Evolutionary conservation across 129 eudicot species (phyloP).

Genomic region (carrot (Daucus carota)): DNA sequence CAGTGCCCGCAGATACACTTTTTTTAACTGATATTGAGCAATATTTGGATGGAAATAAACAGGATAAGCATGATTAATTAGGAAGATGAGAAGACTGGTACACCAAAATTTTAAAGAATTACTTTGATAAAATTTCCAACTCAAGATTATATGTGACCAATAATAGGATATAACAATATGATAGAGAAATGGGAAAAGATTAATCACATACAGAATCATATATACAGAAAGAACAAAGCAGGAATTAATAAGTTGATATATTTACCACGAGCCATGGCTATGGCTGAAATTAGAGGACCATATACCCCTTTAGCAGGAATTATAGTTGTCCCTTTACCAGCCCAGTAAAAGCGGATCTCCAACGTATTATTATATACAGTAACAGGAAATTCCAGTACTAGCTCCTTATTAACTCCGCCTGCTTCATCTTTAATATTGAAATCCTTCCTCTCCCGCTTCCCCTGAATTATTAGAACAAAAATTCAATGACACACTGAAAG

Average conservation of each 20-base stretch:
- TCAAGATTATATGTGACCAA: neutral
- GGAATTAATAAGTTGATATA: neutral
- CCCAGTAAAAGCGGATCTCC: constrained; percentile 39
- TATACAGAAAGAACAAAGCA: neutral
- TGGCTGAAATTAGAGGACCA: constrained; percentile 42
- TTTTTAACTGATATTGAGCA: constrained; percentile 17
- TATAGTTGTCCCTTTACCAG: constrained; percentile 40
- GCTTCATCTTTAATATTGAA: constrained; percentile 30
- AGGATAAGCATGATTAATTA: neutral
- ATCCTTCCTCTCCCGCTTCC: constrained; percentile 24
- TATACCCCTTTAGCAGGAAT: constrained; percentile 30
- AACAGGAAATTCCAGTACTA: constrained; percentile 11
- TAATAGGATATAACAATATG: too few relatives aligned
- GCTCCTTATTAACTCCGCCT: constrained; percentile 21
- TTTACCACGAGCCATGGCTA: constrained; percentile 33
- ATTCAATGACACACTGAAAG: neutral
- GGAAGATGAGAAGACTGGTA: neutral
- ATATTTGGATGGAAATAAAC: neutral
- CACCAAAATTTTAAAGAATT: neutral
- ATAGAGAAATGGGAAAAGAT: neutral
- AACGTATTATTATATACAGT: constrained; percentile 21
- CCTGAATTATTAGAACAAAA: constrained; percentile 7
- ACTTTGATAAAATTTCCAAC: neutral
- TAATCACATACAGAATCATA: neutral
- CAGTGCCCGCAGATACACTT: constrained; percentile 12